Percentiles rank a stretch among this genome's conserved stretches.
phyloP scores from a whole-genome alignment of 2,329 filamentous ascomycete genomes.

The Plenodomus lindquistii region DNA sequence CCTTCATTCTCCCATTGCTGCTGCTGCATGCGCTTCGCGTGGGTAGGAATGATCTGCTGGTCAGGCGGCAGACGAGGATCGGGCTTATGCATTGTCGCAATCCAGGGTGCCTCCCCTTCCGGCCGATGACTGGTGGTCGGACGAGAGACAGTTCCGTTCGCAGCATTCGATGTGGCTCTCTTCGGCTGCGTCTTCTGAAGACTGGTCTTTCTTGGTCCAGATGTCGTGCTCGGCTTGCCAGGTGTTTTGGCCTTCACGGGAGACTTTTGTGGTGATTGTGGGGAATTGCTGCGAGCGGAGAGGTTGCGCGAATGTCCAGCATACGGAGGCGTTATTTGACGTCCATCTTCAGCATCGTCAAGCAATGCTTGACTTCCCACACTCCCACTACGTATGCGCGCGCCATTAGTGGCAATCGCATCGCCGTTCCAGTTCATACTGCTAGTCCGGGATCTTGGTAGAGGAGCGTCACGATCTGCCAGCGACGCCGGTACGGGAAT shows the following conservation, averaged over 20 bases:
- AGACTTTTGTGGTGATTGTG: constrained; percentile 34
- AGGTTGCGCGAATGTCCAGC: constrained; percentile 25
- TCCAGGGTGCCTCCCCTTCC: constrained; percentile 95
- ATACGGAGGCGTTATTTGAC: constrained; percentile 28
- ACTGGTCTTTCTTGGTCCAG: constrained; percentile 40
- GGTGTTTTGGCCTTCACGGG: constrained; percentile 48
- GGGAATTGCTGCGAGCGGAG: constrained; percentile 29
- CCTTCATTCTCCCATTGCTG: constrained; percentile 95
- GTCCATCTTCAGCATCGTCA: constrained; percentile 49
- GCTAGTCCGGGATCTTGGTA: constrained; percentile 62
- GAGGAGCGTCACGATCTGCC: constrained; percentile 73
- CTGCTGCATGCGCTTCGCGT: constrained; percentile 87
- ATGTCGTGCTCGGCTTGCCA: constrained; percentile 40
- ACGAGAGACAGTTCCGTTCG: constrained; percentile 54
- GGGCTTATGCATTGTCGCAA: constrained; percentile 91
- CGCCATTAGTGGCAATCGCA: constrained; percentile 62
- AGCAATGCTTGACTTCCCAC: constrained; percentile 57
- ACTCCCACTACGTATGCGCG: constrained; percentile 72
- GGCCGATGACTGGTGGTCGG: constrained; percentile 71
- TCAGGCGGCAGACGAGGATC: constrained; percentile 93
- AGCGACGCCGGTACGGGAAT: constrained; percentile 72
- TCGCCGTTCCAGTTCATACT: constrained; percentile 64
- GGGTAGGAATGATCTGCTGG: constrained; percentile 92
- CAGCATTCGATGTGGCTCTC: constrained; percentile 32
- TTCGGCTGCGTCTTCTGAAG: constrained; percentile 39